These are phyloP conservation scores for Torulaspora pretoriensis DNA, from an alignment of 1,139 yeast genomes.

Conservation along the genomic window DNA sequence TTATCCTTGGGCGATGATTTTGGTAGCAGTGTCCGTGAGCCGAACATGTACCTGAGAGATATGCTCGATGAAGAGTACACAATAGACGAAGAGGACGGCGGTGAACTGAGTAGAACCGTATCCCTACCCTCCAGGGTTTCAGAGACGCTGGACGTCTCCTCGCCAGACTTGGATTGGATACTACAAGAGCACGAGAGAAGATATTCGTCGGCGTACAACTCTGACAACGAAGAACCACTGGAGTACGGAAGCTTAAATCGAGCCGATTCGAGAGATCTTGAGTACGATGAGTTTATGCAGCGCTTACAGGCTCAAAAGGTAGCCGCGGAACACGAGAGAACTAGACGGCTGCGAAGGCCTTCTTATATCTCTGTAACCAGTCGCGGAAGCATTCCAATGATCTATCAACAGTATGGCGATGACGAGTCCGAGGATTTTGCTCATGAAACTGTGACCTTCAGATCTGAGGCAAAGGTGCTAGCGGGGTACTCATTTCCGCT, in stretches of 20 bases:
- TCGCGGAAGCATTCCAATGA: conserved; percentile 35
- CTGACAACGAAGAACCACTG: conserved; percentile 24
- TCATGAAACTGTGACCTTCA: conserved; percentile 44
- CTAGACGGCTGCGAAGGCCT: conserved; percentile 24
- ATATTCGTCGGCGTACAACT: conserved; percentile 40
- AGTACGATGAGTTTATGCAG: conserved; percentile 42
- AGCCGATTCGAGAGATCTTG: conserved; percentile 25
- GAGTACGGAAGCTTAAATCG: conserved; percentile 22
- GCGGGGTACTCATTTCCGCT: conserved; percentile 59
- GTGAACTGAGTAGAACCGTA: conserved; percentile 40
- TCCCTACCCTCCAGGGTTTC: conserved; percentile 64
- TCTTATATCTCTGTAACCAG: conserved; percentile 32
- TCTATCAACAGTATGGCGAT: conserved; percentile 30
- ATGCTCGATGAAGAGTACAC: conserved; percentile 43
- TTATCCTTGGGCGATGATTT: conserved; percentile 43
- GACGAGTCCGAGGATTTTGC: conserved; percentile 41
- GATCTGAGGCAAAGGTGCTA: conserved; percentile 47
- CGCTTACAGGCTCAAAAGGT: conserved; percentile 32
- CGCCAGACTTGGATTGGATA: conserved; percentile 60
- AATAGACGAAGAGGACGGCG: conserved; percentile 43
- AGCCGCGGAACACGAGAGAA: conserved; percentile 26
- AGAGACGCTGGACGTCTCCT: conserved; percentile 44
- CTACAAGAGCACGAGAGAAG: conserved; percentile 65
- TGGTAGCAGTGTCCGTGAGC: conserved; percentile 32
- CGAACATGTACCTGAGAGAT: conserved; percentile 36